Conservation (phyloP, 805 yeast species). For the Candida pseudofarinosa region DNA sequence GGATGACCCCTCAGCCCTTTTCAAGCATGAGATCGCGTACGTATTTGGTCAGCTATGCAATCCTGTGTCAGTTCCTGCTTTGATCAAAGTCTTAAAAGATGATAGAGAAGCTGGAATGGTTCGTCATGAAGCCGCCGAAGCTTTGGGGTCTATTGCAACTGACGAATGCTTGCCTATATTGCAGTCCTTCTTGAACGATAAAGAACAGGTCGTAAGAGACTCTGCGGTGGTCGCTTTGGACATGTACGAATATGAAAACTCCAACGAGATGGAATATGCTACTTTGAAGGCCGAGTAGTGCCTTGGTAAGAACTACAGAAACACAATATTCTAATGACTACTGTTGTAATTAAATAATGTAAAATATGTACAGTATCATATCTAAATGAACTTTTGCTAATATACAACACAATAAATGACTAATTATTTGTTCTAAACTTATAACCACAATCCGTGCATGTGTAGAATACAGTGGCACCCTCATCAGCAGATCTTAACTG, state of each 20-base stretch:
- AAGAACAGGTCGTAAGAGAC: slow-evolving; percentile 89
- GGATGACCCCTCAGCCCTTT: slow-evolving; percentile 83
- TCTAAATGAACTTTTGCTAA: not conserved
- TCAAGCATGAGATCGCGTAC: slow-evolving; percentile 97
- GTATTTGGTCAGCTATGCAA: slow-evolving; percentile 96
- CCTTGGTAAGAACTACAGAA: too few species aligned
- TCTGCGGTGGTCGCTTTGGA: slow-evolving; percentile 96
- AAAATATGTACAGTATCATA: not conserved
- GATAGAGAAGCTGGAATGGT: slow-evolving; percentile 94
- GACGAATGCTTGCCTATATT: slow-evolving; percentile 91
- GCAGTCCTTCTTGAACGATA: slow-evolving; percentile 71
- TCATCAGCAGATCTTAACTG: slow-evolving; percentile 98
- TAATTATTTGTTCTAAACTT: slow-evolving; percentile 90
- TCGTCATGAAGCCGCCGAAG: slow-evolving; percentile 99
- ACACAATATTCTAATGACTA: not conserved
- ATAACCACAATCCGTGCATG: slow-evolving; percentile 91
- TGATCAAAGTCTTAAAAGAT: slow-evolving; percentile 76
- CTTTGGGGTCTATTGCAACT: slow-evolving; percentile 93
- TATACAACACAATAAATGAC: not conserved
- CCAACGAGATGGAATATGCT: slow-evolving; percentile 75
- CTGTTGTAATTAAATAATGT: not conserved
- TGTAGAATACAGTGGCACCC: slow-evolving; percentile 98
- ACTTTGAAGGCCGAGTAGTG: slow-evolving; percentile 21
- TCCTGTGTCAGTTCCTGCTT: slow-evolving; percentile 86
- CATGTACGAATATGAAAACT: slow-evolving; percentile 95